Base-by-base conservation (phyloP, 208 protist species). In the Porcisia deanei region DNA sequence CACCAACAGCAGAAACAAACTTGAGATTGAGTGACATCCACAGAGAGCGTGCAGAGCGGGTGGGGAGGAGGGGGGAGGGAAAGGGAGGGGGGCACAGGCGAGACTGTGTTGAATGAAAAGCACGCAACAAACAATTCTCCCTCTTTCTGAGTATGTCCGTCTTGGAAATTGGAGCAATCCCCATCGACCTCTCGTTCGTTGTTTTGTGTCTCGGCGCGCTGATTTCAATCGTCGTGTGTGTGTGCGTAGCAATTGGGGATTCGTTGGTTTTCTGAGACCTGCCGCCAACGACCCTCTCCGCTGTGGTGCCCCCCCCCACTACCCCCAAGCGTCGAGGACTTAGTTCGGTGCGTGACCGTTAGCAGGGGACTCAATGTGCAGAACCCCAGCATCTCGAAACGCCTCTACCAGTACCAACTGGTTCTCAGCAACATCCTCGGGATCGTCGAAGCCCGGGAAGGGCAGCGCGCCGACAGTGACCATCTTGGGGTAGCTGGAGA, bases 361-460 rank as follows among this genome's bases (percentile, higher is more conserved):
- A 49, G 61, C 61, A 30, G 76, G 41, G 34, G 49, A 65, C 60
- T 58, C 76, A 18, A 80, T 41, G 43, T 66, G 81, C 53, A 86
- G 84, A 5, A 88, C 49, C 1, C 88, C 85, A 12, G 83, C 84
- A 16, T 88, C 82, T 45, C 72, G 75, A 37, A 93, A 71, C 30
- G 86, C 73, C 66, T 91, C 81, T 0, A 71, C 79, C 10, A 91
- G 80, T 34, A 84, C 58, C 63, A 84, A 45, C 75, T 88, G 86
- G 66, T 93, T 91, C 73, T 85, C 85, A 16, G 69, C 67, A 25
- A 88, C 75, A 39, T 91, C 89, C 65, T 86, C 82, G 2, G 68
- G 37, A 54, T 91, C 81, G n/a, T 85, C 85, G 70, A 90, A 91
- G 47, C 76, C 79, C 7, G 86, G 85, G 69, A 93, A 90, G 1